These are phyloP conservation scores for Aspergillus udagawae DNA, from an alignment of 2,329 filamentous ascomycete genomes.

Conservation along the genomic window DNA sequence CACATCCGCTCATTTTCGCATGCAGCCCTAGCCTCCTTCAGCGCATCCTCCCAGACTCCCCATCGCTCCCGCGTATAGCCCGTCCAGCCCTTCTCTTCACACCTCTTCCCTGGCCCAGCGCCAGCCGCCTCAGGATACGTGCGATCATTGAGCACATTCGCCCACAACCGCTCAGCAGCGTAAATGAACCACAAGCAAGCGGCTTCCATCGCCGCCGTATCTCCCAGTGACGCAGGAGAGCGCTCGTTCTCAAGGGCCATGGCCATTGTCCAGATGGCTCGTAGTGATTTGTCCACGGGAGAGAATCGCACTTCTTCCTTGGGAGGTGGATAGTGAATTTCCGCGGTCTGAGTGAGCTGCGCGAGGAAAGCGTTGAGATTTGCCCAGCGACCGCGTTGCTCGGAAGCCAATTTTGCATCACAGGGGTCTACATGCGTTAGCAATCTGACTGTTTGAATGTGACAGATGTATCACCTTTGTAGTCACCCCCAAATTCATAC, in stretches of 20 bases:
- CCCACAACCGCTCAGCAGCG: slow-evolving; percentile 8
- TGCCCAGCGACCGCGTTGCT: slow-evolving; percentile 38
- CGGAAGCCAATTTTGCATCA: background rate
- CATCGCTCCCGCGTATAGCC: background rate
- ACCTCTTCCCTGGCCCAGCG: background rate
- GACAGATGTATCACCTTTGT: background rate
- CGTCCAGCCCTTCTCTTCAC: background rate
- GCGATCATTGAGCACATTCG: background rate
- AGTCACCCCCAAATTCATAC: background rate
- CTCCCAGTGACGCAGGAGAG: background rate
- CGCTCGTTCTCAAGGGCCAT: background rate
- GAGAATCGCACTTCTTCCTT: background rate
- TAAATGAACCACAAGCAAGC: slow-evolving; percentile 15
- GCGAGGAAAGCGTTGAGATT: slow-evolving; percentile 12
- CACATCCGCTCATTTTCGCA: slow-evolving; percentile 1
- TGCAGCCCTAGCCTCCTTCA: background rate
- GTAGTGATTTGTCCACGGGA: background rate
- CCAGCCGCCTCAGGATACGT: background rate
- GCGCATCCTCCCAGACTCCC: background rate
- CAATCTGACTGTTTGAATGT: background rate
- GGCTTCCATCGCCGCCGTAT: slow-evolving; percentile 10
- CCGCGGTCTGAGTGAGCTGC: slow-evolving; percentile 12
- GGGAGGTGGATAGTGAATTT: slow-evolving; percentile 6
- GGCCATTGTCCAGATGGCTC: background rate
- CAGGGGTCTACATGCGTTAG: background rate